These are phyloP conservation scores for Moesziomyces antarcticus DNA, from an alignment of 1,284 basidiomycete genomes.

Conservation along the genomic window DNA sequence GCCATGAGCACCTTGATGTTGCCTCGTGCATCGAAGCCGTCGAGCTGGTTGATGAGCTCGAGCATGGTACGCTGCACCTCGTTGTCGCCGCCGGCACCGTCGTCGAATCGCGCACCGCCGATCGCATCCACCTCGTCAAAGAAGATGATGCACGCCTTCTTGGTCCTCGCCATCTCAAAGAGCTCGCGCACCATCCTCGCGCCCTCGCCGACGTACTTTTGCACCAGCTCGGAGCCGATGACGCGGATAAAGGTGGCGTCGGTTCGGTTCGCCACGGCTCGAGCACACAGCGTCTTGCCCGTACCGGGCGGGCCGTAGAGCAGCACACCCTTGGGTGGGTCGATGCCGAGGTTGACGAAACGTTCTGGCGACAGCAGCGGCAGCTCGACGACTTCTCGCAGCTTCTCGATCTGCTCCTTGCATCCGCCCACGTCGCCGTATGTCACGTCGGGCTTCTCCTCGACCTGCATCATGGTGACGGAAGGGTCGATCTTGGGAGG, in stretches of 20 bases:
- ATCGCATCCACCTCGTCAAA: constrained; percentile 99
- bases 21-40: constrained; percentile 97
- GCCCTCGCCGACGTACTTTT: constrained; percentile 99
- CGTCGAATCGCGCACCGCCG: constrained; percentile 98
- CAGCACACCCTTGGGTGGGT: constrained; percentile 97
- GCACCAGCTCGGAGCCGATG: constrained; percentile 97
- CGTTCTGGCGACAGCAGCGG: constrained; percentile 91
- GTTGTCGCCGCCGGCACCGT: constrained; percentile 98
- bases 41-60: constrained; percentile 97
- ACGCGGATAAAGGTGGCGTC: constrained; percentile 99
- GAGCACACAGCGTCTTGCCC: constrained; percentile 97
- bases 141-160: constrained; percentile 99
- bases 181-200: constrained; percentile 98
- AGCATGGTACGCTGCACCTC: constrained; percentile 99
- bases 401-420: constrained; percentile 99
- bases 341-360: constrained; percentile 97
- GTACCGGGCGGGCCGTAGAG: constrained; percentile 96
- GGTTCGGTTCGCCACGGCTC: constrained; percentile 97
- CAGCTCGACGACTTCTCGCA: constrained; percentile 97
- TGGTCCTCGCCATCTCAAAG: constrained; percentile 98
- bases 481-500: constrained; percentile 99
- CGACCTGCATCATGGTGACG: constrained; percentile 99
- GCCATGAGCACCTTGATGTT: constrained; percentile 99
- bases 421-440: constrained; percentile 98
- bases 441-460: constrained; percentile 98